Evolutionary conservation across 2,329 filamentous ascomycete genomes (phyloP).

Genomic region (Colletotrichum spinosum): DNA sequence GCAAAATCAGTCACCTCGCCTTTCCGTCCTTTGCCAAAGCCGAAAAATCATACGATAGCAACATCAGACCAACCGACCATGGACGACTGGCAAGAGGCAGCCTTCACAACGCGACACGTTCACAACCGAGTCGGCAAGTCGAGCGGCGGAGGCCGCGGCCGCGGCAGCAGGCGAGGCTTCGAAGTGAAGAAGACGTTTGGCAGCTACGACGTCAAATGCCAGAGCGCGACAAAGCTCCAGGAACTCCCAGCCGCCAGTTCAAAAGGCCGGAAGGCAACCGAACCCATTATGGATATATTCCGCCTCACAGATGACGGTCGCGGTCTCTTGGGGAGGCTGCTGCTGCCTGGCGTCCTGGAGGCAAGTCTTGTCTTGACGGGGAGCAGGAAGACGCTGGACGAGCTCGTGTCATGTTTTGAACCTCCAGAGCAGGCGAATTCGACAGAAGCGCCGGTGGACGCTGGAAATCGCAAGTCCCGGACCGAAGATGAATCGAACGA

Average conservation of each 20-base stretch:
- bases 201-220: conserved; percentile 27
- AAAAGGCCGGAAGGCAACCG: not conserved
- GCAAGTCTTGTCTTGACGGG: conserved; percentile 21
- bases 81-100: conserved; percentile 34
- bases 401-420: conserved; percentile 2
- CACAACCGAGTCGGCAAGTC: conserved; percentile 26
- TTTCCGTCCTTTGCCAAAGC: no score
- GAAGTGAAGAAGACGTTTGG: conserved; percentile 26
- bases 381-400: conserved; percentile 18
- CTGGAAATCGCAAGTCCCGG: no score
- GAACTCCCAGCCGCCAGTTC: not conserved
- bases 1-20: not conserved
- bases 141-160: not conserved
- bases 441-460: no score
- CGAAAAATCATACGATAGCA: no score
- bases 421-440: no score
- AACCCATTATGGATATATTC: conserved; percentile 14
- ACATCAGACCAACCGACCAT: not conserved
- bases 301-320: conserved; percentile 26
- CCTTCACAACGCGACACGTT: conserved; percentile 19
- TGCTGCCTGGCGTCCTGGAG: conserved; percentile 6
- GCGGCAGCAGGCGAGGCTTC: conserved; percentile 18
- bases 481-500: not conserved
- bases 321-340: conserved; percentile 9
- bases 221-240: not conserved